A percentile compares a stretch with the other conserved stretches of the same genome.
These are phyloP conservation scores for Suillus subluteus DNA, from an alignment of 768 basidiomycete genomes.

Conservation along the genomic window DNA sequence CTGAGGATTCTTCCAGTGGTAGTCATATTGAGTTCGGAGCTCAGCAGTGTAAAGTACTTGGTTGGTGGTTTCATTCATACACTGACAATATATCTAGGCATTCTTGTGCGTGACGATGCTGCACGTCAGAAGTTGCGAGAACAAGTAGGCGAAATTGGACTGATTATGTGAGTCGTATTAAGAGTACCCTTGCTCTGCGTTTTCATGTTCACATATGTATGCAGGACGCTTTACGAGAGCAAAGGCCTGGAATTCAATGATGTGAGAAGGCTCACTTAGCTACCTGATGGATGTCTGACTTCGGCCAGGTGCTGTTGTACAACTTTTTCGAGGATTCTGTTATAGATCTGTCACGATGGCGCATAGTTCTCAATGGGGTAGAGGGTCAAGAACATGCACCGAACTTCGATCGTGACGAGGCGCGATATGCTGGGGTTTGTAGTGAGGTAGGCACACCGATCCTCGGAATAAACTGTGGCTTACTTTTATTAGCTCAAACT, in stretches of 20 bases:
- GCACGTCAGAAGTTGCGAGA: constrained; percentile 50
- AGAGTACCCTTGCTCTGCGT: neutral
- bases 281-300: neutral
- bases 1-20: constrained; percentile 38
- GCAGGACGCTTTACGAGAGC: constrained; percentile 37
- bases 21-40: constrained; percentile 62
- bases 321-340: constrained; percentile 75
- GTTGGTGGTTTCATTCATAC: neutral
- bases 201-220: neutral
- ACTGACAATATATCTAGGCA: constrained; percentile 44
- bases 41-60: constrained; percentile 54
- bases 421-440: constrained; percentile 58
- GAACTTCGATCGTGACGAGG: constrained; percentile 45
- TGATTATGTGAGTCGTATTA: constrained; percentile 52
- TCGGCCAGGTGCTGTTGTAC: constrained; percentile 64
- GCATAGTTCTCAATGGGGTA: constrained; percentile 52
- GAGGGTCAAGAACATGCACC: constrained; percentile 42
- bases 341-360: constrained; percentile 57
- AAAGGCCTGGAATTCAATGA: constrained; percentile 34
- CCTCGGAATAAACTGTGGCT: neutral
- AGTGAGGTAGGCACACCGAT: constrained; percentile 47
- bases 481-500: constrained; percentile 54
- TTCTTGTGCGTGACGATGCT: constrained; percentile 65
- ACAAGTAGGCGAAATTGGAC: constrained; percentile 60
- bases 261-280: constrained; percentile 6